Conservation (phyloP, 2,329 filamentous ascomycete species). For the Magnaporthiopsis poae region DNA sequence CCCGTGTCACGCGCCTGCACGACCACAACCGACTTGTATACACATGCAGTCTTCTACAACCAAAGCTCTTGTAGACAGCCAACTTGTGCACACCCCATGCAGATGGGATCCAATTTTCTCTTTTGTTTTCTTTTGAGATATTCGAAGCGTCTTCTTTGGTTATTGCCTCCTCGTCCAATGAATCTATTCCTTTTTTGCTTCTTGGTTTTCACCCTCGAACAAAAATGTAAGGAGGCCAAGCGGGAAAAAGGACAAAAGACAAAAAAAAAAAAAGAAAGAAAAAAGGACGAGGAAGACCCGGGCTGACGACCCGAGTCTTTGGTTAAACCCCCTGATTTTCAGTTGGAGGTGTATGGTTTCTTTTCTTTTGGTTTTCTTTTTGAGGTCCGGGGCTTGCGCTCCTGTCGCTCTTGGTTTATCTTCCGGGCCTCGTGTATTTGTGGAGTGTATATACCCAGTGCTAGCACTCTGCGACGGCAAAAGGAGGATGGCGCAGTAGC, state of each 20-base stretch:
- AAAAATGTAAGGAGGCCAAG: no score
- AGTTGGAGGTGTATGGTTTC: neutral
- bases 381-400: neutral
- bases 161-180: neutral
- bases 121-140: neutral
- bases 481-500: neutral
- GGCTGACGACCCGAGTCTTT: neutral
- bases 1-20: neutral
- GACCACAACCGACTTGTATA: neutral
- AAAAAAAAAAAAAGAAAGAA: neutral
- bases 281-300: neutral
- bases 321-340: neutral
- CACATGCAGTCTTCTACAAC: neutral
- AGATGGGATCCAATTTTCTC: neutral
- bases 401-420: neutral
- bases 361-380: neutral
- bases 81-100: neutral
- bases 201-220: no score
- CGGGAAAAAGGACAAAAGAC: neutral
- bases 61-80: neutral
- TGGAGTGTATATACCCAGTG: constrained; percentile 8
- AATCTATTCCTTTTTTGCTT: neutral
- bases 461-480: neutral
- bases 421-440: neutral
- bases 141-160: neutral